Evolutionary conservation across 83 land plant species (phyloP).

Genomic region (Thuja plicata): DNA sequence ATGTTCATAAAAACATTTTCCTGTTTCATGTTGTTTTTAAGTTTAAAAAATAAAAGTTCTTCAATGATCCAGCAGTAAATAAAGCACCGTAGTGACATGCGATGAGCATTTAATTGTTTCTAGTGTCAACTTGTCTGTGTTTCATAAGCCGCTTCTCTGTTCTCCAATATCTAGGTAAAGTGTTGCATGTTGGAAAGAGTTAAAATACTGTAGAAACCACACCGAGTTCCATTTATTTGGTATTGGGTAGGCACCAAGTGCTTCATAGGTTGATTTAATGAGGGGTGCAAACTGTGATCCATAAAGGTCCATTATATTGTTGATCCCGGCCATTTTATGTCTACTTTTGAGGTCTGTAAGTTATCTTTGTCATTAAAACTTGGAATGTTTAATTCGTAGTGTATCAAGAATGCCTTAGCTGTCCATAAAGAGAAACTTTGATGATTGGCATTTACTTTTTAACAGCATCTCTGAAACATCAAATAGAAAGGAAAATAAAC

Average conservation of each 20-base stretch:
- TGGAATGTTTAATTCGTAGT: background rate
- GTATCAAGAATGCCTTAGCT: background rate
- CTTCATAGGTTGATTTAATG: background rate
- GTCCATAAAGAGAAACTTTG: background rate
- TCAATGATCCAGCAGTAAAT: background rate
- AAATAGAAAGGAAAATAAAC: background rate
- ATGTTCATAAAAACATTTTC: background rate
- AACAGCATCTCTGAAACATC: background rate
- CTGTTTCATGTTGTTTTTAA: background rate
- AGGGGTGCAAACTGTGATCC: background rate
- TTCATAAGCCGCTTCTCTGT: background rate
- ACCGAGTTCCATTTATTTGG: background rate
- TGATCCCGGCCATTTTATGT: too few relatives aligned
- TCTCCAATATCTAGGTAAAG: background rate
- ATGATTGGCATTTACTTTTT: background rate
- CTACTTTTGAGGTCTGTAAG: background rate
- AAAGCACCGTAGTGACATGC: background rate
- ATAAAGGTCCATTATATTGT: background rate
- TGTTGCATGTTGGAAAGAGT: background rate
- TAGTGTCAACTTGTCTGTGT: background rate
- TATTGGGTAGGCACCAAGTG: background rate
- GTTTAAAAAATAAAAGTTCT: background rate
- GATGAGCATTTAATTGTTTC: background rate
- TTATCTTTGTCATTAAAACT: background rate
- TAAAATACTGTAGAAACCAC: background rate